Evolutionary conservation across 2,329 filamentous ascomycete species (phyloP), one percentile per base, ranked within the genome.

Genomic region (Hypomyces rosellus): DNA sequence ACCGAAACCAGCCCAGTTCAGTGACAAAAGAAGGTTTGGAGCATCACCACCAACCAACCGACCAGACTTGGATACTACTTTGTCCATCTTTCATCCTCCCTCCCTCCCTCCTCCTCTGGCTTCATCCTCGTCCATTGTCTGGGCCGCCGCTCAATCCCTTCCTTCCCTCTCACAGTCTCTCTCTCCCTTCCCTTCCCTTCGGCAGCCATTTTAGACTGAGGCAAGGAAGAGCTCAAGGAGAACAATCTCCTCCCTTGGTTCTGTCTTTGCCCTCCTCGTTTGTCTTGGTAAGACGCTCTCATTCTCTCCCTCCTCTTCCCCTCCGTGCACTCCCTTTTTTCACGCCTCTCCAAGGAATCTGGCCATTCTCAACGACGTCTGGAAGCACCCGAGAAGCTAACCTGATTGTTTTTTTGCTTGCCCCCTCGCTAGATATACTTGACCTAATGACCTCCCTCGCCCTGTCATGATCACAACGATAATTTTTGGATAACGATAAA

Each of bases 401-500:
- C 18, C 22, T 52, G 22, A 20, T 37, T 37, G 30, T 39, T 37
- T 30, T 34, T 41, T 46, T 25, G 20, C 37, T 33, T 46, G 15
- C 46, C 38, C 43, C 43, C 48, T 52, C 40, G 34, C 46, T 37
- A 38, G 37, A 42, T 38, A 38, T 39, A 39, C 43, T 44, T 15
- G 43, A 33, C 20, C 33, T 48, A 14, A 51, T 49, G 34, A 53
- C 39, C 37, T 51, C 50, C 37, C 30, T 40, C 51, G 48, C 50
- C 51, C 30, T 52, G 39, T 53, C 39, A 53, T 51, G 51, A 53
- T 45, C 48, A 39, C 50, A 30, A 53, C 51, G 51, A 53, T 37
- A 45, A 47, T 45, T 48, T 42, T 47, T 53, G 51, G 48, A 53
- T 53, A 51, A 53, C 48, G 51, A 53, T 46, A 50, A 51, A 53